These are phyloP conservation scores for Brettanomyces sp. DNA, from an alignment of 805 yeast genomes.

Conservation along the genomic window DNA sequence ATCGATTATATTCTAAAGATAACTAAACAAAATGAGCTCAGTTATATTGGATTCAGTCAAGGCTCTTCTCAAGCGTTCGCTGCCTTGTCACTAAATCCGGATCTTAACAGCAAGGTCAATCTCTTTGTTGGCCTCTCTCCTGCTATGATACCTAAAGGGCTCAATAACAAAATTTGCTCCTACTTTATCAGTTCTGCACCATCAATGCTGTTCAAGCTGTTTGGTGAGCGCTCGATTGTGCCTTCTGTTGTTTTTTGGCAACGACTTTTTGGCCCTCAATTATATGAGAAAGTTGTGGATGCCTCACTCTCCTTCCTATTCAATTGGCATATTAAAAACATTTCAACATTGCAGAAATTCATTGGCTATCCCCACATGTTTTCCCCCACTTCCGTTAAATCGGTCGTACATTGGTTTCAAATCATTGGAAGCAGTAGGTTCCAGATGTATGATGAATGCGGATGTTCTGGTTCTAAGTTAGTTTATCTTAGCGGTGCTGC, in stretches of 20 bases:
- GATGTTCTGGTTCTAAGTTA: constrained; percentile 22
- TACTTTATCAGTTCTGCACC: constrained; percentile 72
- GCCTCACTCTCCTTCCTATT: constrained; percentile 35
- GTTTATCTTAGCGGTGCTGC: constrained; percentile 19
- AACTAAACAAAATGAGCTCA: no score
- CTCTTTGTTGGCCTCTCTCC: constrained; percentile 81
- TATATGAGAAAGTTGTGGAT: constrained; percentile 38
- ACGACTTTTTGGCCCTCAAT: constrained; percentile 40
- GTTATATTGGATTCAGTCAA: no score
- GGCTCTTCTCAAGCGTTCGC: constrained; percentile 34
- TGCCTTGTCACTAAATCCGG: constrained; percentile 55
- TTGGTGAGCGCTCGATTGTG: constrained; percentile 66
- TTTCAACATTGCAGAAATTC: constrained; percentile 34
- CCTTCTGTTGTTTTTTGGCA: constrained; percentile 63
- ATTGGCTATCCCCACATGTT: constrained; percentile 44
- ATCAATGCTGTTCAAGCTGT: constrained; percentile 54
- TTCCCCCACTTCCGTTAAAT: constrained; percentile 46
- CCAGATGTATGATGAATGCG: constrained; percentile 45
- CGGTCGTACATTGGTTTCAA: constrained; percentile 42
- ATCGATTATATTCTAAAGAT: no score
- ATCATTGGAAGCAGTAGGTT: constrained; percentile 36
- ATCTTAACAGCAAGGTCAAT: constrained; percentile 46
- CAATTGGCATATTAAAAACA: constrained; percentile 39
- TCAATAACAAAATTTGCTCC: constrained; percentile 33
- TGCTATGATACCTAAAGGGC: constrained; percentile 85